Evolutionary conservation across 805 yeast genomes (phyloP), one percentile per base, ranked within the genome.

Genomic region (Spathaspora boniae): DNA sequence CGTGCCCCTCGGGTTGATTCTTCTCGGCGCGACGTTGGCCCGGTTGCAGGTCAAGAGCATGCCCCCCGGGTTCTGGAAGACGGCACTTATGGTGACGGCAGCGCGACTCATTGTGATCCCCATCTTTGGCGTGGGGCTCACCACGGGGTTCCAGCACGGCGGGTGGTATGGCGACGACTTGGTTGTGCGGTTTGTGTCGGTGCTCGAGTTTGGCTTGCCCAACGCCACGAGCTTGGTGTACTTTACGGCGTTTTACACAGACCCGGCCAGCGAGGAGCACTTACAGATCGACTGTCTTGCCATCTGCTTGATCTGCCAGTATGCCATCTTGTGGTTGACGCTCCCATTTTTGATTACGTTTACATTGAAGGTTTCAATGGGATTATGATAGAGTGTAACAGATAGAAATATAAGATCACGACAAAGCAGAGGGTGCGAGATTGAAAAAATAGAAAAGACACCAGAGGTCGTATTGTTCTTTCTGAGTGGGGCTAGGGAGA

Each of bases 21-120:
- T 91, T 40, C 58, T 91, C 19, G 98, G 98, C 2, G 95, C 91
- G 12, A 87, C 96, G 2, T 77, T 91, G 27, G 84, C 96, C 1
- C 65, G 96, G 31, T 68, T 91, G 34, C 63, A 76, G 42, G 57
- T 88, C 15, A 65, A 63, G 5, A 50, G 64, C 4, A 61, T 88
- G 47, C 86, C 89, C 1, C 63, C 68, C 9, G 91, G 91, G 2
- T 81, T 85, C 46, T 78, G 82, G 80, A 74, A 76, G 47, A 74
- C 86, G 0, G 78, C 86, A 0, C 46, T 79, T 2, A 58, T 70
- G 36, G 62, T 88, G 52, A 73, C 82, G 0, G 37, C 72, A 0
- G 55, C 76, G 23, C 71, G 91, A 43, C 62, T 89, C 22, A 73
- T 82, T 7, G 45, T 89, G 0, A 54, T 86, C 41, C 98, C 98